Base-by-base conservation (phyloP, 2,329 filamentous ascomycete species). In the Pleomassaria siparia region DNA sequence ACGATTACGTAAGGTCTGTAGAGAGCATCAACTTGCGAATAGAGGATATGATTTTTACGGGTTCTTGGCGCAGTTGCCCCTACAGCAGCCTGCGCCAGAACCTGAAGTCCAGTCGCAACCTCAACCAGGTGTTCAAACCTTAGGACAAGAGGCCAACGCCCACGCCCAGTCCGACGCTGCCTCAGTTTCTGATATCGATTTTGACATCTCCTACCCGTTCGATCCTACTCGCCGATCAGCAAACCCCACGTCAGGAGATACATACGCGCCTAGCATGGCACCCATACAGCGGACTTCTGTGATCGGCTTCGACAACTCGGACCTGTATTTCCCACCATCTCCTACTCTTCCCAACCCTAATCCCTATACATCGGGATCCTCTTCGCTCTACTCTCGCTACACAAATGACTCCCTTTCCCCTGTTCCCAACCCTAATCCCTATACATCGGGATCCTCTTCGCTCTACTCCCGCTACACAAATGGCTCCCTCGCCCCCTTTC, bases 31-130 rank as follows among this genome's bases (percentile, higher is more conserved):
- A 9, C 16, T 32, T 20, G 24, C 4, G 11, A 12, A 26, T 10
- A 10, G 13, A 10, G 18, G 39, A 15, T 3, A 8, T 12, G 44
- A 30, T 9, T 46, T 50, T 24, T 50, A 50, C 36, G 48, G 48
- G 18, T 13, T 21, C 11, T 9, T 28, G 36, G 33, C 25, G 18
- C n/a, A 37, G 33, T 5, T 10, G 10, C 8, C 22, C 13, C 16
- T 4, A 24, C 8, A 28, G n/a, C 26, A 11, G 24, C 22, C 11
- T 15, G 4, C 7, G 16, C 10, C 10, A 8, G 15, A 24, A 21
- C 20, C 36, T 22, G 22, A 28, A 40, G 6, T 8, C 3, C 37
- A 16, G 37, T 3, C 13, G 8, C 37, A 13, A n/a, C n/a, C 37
- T 29, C 37, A 18, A 18, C n/a, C n/a, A n/a, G n/a, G n/a, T 29